Conservation (phyloP, 441 rosid genomes). For the Eutrema salsugineum region DNA sequence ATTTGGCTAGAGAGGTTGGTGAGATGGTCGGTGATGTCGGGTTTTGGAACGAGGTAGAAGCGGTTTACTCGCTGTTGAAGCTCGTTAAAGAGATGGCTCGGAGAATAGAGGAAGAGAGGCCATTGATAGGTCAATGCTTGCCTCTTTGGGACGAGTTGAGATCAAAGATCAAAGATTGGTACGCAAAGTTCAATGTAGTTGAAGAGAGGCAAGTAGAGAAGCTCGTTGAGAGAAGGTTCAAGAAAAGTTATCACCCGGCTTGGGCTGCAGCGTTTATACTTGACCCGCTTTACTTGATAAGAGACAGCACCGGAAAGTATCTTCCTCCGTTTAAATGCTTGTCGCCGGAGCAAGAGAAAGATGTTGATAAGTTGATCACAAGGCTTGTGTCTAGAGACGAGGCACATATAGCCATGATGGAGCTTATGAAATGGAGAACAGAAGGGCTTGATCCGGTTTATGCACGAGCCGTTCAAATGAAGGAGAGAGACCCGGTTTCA, state of each 20-base stretch:
- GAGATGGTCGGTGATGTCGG: slow-evolving; percentile 66
- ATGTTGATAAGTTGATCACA: slow-evolving; percentile 86
- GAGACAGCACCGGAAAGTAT: slow-evolving; percentile 72
- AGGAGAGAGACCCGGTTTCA: slow-evolving; percentile 67
- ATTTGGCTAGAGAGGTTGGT: slow-evolving; percentile 55
- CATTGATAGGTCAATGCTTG: slow-evolving; percentile 81
- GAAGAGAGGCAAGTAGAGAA: slow-evolving; percentile 65
- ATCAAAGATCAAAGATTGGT: slow-evolving; percentile 83
- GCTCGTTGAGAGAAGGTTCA: slow-evolving; percentile 73
- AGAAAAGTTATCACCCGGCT: slow-evolving; percentile 90
- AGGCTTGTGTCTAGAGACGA: slow-evolving; percentile 88
- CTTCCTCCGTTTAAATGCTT: slow-evolving; percentile 88
- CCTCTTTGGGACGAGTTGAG: slow-evolving; percentile 85
- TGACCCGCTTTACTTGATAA: slow-evolving; percentile 77
- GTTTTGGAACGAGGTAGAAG: slow-evolving; percentile 83
- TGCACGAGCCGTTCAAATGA: slow-evolving; percentile 92
- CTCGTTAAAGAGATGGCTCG: slow-evolving; percentile 70
- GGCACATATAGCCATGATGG: slow-evolving; percentile 92
- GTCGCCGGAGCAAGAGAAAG: slow-evolving; percentile 84
- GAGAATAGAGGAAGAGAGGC: slow-evolving; percentile 76
- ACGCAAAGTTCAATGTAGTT: slow-evolving; percentile 52
- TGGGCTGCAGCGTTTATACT: slow-evolving; percentile 92
- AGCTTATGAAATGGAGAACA: slow-evolving; percentile 96
- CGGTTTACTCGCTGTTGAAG: slow-evolving; percentile 71
- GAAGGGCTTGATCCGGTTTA: slow-evolving; percentile 92